Evolutionary conservation across 768 basidiomycete species (phyloP), one percentile per base, ranked within the genome.

Genomic region (Collybiopsis luxurians): DNA sequence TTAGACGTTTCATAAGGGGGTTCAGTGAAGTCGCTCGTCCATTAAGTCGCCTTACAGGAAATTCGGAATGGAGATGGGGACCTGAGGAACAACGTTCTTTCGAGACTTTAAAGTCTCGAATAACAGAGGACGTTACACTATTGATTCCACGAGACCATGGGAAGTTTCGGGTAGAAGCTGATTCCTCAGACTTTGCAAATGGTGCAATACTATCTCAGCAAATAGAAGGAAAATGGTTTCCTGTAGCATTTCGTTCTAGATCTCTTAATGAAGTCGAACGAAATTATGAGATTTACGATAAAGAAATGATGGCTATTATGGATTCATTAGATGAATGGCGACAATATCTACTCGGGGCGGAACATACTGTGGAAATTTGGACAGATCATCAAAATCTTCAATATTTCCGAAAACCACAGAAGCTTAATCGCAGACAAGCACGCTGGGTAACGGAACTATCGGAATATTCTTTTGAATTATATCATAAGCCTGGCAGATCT

Each of bases 1-100:
- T 75, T 21, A 30, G 64, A 2, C 40, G 60, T 1, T 79, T 77
- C 46, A 73, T 78, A 7, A 3, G 47, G 1, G 53, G 65, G 0
- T 81, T 69, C 57, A 61, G 71, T 0, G 13, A 66, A 0, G 60
- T 73, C 2, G 53, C 69, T 1, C 44, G 59, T 61, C 72, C 71
- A 0, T 45, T 79, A 0, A 70, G 63, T 7, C 26, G 56, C 0
- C 57, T 78, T 0, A 65, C 68, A 0, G 52, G 61, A 5, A 75
- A 73, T 48, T 60, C 62, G 0, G 34, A 43, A 0, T 76, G 64
- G 58, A n/a, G 56, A 30, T 74, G 74, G 75, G 56, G 21, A 0
- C 4, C 31, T 0, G 52, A 62, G 28, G 24, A 61, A 4, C 27
- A 72, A 17, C 17, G 39, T 2, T 65, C 69, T 0, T 76, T 77